Conservation (phyloP, 345 rosid species). For the Acer yangbiense region DNA sequence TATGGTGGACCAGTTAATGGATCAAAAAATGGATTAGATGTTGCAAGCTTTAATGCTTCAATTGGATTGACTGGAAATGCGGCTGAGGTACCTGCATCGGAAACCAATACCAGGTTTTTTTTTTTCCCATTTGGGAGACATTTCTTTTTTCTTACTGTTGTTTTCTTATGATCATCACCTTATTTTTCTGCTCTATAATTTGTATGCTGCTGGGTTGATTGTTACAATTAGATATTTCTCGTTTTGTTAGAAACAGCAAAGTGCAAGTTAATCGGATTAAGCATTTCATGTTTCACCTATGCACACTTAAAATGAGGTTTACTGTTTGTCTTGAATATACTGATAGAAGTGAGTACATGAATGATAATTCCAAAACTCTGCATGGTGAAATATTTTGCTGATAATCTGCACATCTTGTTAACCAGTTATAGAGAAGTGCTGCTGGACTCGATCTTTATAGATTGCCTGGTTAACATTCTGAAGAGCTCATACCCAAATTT, state of each 20-base stretch:
- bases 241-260: background rate
- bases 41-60: slow-evolving; percentile 24
- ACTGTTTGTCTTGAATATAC: background rate
- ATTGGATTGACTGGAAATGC: slow-evolving; percentile 22
- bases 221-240: background rate
- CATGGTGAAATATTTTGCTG: slow-evolving; percentile 15
- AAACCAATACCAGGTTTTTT: slow-evolving; percentile 40
- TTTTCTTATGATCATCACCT: background rate
- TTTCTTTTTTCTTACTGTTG: background rate
- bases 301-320: background rate
- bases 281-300: background rate
- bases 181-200: background rate
- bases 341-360: background rate
- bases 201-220: background rate
- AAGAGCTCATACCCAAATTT: slow-evolving; percentile 54
- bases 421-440: slow-evolving; percentile 45
- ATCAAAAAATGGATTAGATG: slow-evolving; percentile 29
- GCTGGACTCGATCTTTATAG: slow-evolving; percentile 52
- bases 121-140: background rate
- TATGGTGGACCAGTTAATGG: slow-evolving; percentile 62
- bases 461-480: slow-evolving; percentile 60
- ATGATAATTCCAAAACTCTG: background rate
- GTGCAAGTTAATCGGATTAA: too few relatives aligned
- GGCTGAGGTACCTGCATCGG: slow-evolving; percentile 17
- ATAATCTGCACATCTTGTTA: slow-evolving; percentile 24